Percentiles rank a stretch among this genome's conserved stretches.
Evolutionary conservation across 2,329 filamentous ascomycete genomes (phyloP).

Genomic region (Microcyclospora pomicola): DNA sequence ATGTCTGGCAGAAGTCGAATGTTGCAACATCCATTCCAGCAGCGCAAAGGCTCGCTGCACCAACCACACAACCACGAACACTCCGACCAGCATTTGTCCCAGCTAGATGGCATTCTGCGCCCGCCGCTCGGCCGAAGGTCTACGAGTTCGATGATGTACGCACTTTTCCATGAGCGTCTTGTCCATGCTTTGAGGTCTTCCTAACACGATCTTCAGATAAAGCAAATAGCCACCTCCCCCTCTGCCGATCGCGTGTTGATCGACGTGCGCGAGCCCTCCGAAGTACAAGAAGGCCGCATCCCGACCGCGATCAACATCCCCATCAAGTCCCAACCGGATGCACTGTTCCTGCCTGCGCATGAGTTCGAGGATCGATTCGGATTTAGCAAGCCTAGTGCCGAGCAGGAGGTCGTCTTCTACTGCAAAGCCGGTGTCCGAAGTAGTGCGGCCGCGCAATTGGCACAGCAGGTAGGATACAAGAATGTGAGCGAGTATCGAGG

Average conservation of each 20-base stretch:
- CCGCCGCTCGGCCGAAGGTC: conserved; percentile 20
- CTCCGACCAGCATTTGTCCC: conserved; percentile 6
- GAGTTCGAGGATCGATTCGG: conserved; percentile 79
- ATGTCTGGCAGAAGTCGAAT: background rate
- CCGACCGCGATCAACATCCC: conserved; percentile 75
- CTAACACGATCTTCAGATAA: conserved; percentile 10
- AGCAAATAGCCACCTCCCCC: conserved; percentile 23
- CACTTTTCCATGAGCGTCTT: background rate
- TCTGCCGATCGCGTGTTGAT: conserved; percentile 18
- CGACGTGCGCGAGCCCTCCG: conserved; percentile 60
- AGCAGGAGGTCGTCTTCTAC: conserved; percentile 61
- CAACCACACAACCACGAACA: conserved; percentile 2
- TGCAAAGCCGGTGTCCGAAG: conserved; percentile 86
- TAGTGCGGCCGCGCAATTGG: conserved; percentile 60
- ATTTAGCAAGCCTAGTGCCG: conserved; percentile 51
- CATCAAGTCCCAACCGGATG: conserved; percentile 61
- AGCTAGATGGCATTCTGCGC: conserved; percentile 25
- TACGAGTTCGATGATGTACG: conserved; percentile 26
- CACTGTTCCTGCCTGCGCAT: conserved; percentile 57
- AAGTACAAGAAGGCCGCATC: conserved; percentile 55
- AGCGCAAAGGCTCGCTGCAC: background rate
- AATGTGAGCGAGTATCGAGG: conserved; percentile 59
- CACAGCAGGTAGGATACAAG: conserved; percentile 60
- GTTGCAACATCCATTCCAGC: background rate
- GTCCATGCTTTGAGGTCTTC: background rate